Evolutionary conservation across 2,329 filamentous ascomycete genomes (phyloP).

Genomic region (Clarireedia paspali): DNA sequence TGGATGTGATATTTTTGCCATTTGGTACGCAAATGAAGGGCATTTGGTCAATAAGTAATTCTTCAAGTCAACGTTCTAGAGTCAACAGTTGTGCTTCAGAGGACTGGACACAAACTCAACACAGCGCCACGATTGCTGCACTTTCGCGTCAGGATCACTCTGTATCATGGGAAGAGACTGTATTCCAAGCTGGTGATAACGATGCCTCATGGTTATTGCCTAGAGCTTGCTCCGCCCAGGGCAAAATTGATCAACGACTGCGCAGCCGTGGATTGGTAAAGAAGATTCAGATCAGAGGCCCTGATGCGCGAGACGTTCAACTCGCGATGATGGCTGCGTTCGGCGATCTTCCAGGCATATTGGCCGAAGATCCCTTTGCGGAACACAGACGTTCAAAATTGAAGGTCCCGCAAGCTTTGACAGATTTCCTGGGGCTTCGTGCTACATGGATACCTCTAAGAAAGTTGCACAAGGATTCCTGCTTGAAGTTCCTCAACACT

Average conservation of each 20-base stretch:
- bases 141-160: slow-evolving; percentile 20
- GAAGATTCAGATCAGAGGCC: slow-evolving; percentile 50
- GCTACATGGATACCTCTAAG: slow-evolving; percentile 68
- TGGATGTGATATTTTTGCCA: slow-evolving; percentile 70
- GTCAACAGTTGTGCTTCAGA: slow-evolving; percentile 35
- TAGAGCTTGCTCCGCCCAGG: slow-evolving; percentile 57
- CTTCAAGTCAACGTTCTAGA: slow-evolving; percentile 28
- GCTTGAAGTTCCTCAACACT: slow-evolving; percentile 61
- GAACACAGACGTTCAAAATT: slow-evolving; percentile 14
- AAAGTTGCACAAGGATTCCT: slow-evolving; percentile 67
- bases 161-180: slow-evolving; percentile 23
- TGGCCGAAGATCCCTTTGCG: slow-evolving; percentile 21
- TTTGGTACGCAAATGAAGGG: slow-evolving; percentile 50
- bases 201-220: slow-evolving; percentile 42
- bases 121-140: slow-evolving; percentile 21
- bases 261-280: slow-evolving; percentile 65
- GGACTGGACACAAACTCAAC: slow-evolving; percentile 37
- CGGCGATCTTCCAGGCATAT: slow-evolving; percentile 41
- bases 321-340: slow-evolving; percentile 57
- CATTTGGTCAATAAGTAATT: slow-evolving; percentile 42
- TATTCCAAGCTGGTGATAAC: slow-evolving; percentile 13
- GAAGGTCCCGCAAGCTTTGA: slow-evolving; percentile 16
- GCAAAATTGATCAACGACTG: slow-evolving; percentile 61
- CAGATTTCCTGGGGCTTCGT: slow-evolving; percentile 43
- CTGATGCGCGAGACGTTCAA: slow-evolving; percentile 62